Evolutionary conservation across 2,329 filamentous ascomycete species (phyloP).

Genomic region (Davidsoniella virescens): DNA sequence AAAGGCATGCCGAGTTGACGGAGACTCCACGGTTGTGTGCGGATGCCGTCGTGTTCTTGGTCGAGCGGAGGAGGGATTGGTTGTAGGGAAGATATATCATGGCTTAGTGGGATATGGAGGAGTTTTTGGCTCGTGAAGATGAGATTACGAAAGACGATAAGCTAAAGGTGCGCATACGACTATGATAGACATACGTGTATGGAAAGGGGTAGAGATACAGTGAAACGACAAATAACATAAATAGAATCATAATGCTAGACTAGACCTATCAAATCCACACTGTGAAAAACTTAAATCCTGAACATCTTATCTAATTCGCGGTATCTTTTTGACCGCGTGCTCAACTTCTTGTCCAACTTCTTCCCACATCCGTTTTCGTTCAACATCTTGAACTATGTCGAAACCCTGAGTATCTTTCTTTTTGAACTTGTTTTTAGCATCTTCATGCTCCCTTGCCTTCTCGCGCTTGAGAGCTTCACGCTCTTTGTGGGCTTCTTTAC

Average conservation of each 20-base stretch:
- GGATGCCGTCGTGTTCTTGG: slow-evolving; percentile 29
- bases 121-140: slow-evolving; percentile 25
- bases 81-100: slow-evolving; percentile 28
- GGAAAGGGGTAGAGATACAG: background rate
- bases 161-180: slow-evolving; percentile 15
- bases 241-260: too few species aligned
- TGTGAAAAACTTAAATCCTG: too few species aligned
- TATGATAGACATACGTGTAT: background rate
- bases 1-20: slow-evolving; percentile 13
- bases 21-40: slow-evolving; percentile 26
- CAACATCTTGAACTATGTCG: background rate
- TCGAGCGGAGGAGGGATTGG: slow-evolving; percentile 27
- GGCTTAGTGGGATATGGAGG: slow-evolving; percentile 31
- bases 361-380: too few species aligned
- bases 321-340: too few species aligned
- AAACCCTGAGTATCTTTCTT: background rate
- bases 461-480: background rate
- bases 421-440: background rate
- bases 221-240: background rate
- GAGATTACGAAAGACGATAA: slow-evolving; percentile 23
- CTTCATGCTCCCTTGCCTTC: background rate
- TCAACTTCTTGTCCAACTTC: too few species aligned
- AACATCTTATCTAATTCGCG: too few species aligned
- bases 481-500: background rate
- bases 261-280: too few species aligned